Evolutionary conservation across 2,329 filamentous ascomycete genomes (phyloP).

Genomic region (Scedosporium boydii): DNA sequence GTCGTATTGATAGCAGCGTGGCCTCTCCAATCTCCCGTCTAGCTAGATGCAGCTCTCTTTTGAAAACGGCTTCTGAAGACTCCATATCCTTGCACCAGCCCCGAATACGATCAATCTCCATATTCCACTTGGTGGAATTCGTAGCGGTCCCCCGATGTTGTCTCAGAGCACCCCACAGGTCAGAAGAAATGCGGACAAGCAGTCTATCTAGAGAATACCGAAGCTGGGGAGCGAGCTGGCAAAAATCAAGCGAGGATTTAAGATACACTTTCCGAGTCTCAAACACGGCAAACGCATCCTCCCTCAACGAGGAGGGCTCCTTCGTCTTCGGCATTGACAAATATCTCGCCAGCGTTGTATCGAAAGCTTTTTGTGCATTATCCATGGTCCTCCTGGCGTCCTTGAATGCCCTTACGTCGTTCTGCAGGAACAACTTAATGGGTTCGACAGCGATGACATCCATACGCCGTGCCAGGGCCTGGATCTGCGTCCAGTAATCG

Average conservation of each 20-base stretch:
- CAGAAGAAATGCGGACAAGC: constrained; percentile 72
- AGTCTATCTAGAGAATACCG: constrained; percentile 77
- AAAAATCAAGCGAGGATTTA: constrained; percentile 89
- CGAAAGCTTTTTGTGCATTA: constrained; percentile 72
- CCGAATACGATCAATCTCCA: constrained; percentile 82
- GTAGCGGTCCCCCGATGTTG: constrained; percentile 56
- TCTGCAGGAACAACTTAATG: constrained; percentile 65
- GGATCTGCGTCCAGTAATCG: constrained; percentile 75
- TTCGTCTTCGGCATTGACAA: constrained; percentile 83
- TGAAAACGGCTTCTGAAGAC: constrained; percentile 72
- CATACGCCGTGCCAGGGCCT: constrained; percentile 66
- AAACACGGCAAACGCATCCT: constrained; percentile 93
- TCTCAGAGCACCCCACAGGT: constrained; percentile 83
- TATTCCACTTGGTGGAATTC: constrained; percentile 56
- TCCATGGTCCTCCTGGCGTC: constrained; percentile 72
- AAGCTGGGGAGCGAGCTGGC: constrained; percentile 76
- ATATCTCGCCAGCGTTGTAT: constrained; percentile 72
- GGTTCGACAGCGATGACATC: constrained; percentile 73
- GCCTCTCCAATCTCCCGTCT: constrained; percentile 74
- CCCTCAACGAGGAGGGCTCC: constrained; percentile 79
- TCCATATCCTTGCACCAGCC: constrained; percentile 96
- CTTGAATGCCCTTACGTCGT: constrained; percentile 78
- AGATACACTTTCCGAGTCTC: constrained; percentile 87
- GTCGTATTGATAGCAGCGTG: constrained; percentile 61
- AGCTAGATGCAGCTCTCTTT: constrained; percentile 68